Evolutionary conservation across 345 rosid species (phyloP).

Genomic region (Syzygium grande): DNA sequence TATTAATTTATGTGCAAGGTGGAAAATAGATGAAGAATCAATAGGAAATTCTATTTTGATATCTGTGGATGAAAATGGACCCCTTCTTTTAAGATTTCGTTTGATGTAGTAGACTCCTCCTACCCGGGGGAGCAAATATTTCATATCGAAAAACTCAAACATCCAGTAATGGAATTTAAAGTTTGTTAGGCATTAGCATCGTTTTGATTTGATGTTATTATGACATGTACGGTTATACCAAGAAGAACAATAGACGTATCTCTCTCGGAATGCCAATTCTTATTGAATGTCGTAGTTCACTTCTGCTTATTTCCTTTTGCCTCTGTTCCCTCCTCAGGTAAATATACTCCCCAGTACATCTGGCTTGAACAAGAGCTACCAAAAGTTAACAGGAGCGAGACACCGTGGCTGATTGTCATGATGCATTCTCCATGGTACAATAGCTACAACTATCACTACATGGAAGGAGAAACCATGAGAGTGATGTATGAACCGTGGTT

Average conservation of each 20-base stretch:
- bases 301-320: background rate
- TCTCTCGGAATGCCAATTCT: background rate
- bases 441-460: conserved; percentile 67
- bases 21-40: background rate
- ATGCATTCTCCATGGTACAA: conserved; percentile 83
- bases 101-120: background rate
- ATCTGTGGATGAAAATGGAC: background rate
- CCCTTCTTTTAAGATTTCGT: background rate
- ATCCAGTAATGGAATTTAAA: background rate
- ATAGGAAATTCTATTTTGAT: background rate
- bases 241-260: background rate
- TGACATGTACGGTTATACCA: background rate
- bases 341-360: conserved; percentile 60
- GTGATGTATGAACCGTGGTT: conserved; percentile 37
- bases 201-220: background rate
- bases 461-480: conserved; percentile 57
- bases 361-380: conserved; percentile 70
- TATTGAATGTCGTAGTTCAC: background rate
- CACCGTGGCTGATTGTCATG: conserved; percentile 83
- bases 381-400: conserved; percentile 71
- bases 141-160: background rate
- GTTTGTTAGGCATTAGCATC: background rate
- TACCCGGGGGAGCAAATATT: background rate
- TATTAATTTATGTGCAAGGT: background rate
- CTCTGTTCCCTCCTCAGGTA: conserved; percentile 40